Base-by-base conservation (phyloP, 1,284 basidiomycete species). In the Lentinula novae-zelandiae region DNA sequence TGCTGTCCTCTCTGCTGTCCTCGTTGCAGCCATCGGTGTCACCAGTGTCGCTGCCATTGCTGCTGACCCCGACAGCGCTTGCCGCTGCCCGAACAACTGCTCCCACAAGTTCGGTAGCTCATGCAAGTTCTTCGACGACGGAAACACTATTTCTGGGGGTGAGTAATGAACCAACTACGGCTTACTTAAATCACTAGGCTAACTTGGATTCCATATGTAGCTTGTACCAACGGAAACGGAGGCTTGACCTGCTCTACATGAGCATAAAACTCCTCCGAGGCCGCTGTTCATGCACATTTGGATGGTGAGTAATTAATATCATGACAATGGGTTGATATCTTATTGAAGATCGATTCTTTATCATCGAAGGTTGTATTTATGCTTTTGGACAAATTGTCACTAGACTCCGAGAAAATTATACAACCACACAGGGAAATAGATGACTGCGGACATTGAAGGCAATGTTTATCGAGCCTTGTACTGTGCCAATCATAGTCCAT, bases 101-200 rank as follows among this genome's bases (percentile, higher is more conserved):
- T n/a, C 15, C 8, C 57, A 58, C 33, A 58, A 58, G 34, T 17
- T 33, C 22, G 57, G 57, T 13, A 31, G 36, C 46, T 58, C 57
- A 10, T 58, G 57, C 57, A 50, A 36, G 34, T 58, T 58, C 31
- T 50, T 34, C n/a, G 20, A 17, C 33, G 22, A 58, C 17, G 57
- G 57, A 13, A 58, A 58, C 38, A 20, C n/a, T 22, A 34, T 60
- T 44, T 46, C 49, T n/a, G 58, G 50, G 3, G 27, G 58, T 60
- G 39, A 34, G 40, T 44, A 56, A 38, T 34, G 39, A n/a, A 7
- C 9, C 5, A 53, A 17, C 2, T 34, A 0, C 8, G 7, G 17
- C n/a, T 7, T 39, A 12, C 6, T 27, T 27, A 27, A 27, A 27
- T 27, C 38, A 39, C 9, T 12, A 39, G 10, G 13, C 13, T 39